Percentiles rank a stretch among this genome's conserved stretches.
Evolutionary conservation across 2,329 filamentous ascomycete genomes (phyloP).

Genomic region (Phyllosticta citribraziliensis): DNA sequence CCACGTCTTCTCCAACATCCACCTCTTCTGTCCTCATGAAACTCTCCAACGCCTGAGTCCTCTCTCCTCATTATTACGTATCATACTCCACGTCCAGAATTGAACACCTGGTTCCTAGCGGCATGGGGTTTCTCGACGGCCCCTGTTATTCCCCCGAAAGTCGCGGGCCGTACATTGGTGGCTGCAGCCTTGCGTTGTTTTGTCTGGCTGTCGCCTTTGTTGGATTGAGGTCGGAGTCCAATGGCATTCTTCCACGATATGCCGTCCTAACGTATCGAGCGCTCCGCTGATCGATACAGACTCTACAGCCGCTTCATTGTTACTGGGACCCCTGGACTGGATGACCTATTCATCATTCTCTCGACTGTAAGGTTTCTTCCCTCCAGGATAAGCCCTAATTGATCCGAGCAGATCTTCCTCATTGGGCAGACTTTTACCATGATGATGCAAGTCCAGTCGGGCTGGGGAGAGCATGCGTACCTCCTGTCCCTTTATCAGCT

Average conservation of each 20-base stretch:
- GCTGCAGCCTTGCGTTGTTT: neutral
- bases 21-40: too few species aligned
- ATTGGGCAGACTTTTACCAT: neutral
- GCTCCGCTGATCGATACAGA: neutral
- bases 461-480: constrained; percentile 1
- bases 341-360: neutral
- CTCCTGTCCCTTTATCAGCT: neutral
- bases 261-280: neutral
- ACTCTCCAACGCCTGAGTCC: neutral
- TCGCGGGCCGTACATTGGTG: neutral
- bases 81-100: neutral
- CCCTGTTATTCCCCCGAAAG: neutral
- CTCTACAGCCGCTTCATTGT: neutral
- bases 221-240: neutral
- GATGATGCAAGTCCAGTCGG: neutral
- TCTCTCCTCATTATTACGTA: neutral
- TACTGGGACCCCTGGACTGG: neutral
- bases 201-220: neutral
- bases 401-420: neutral
- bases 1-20: too few species aligned
- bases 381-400: neutral
- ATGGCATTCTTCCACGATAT: too few species aligned
- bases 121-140: neutral
- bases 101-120: neutral
- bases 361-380: neutral